Evolutionary conservation across 805 yeast species (phyloP), one percentile per base, ranked within the genome.

Genomic region (Lachancea sp.): DNA sequence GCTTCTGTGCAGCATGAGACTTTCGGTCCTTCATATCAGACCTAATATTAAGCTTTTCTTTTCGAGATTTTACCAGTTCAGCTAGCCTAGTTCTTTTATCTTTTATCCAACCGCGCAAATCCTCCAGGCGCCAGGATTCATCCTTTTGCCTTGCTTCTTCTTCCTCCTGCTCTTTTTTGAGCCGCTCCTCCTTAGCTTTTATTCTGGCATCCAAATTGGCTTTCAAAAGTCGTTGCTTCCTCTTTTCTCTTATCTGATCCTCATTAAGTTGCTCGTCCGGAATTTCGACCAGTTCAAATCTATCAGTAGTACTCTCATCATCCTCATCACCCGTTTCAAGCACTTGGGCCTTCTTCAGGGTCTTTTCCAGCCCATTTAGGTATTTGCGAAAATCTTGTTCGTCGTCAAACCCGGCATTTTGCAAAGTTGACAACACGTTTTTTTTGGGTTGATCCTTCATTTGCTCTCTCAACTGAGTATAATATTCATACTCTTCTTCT

Each of bases 121-220:
- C 89, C 3, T 70, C 64, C 36, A 71, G 72, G 45, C 99, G 72
- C 89, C 95, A 86, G 48, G 79, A 77, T 36, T 68, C 70, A 54
- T 92, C 96, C 51, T 75, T 80, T 33, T 61, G 64, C 41, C 73
- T 80, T 41, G 75, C 77, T 43, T 76, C 83, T 36, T 75, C 80
- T 34, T 67, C 70, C 33, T 75, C 76, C 45, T 74, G 69, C 46
- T 73, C 74, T 46, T 82, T 87, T 29, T 72, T 72, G 44, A 72
- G 74, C 52, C 88, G 90, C 47, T 85, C 95, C 44, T 77, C 83
- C 55, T 78, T 83, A 6, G 88, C 85, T 34, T 89, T 74, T 59
- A 76, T 75, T 45, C 97, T 74, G 0, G 97, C 96, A 34, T 92
- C 98, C 52, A 75, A 79, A 52, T 85, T 87, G 4, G 95, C 90